These are phyloP conservation scores for Ilyonectria sp. DNA, from an alignment of 2,329 filamentous ascomycete species.

Conservation along the genomic window DNA sequence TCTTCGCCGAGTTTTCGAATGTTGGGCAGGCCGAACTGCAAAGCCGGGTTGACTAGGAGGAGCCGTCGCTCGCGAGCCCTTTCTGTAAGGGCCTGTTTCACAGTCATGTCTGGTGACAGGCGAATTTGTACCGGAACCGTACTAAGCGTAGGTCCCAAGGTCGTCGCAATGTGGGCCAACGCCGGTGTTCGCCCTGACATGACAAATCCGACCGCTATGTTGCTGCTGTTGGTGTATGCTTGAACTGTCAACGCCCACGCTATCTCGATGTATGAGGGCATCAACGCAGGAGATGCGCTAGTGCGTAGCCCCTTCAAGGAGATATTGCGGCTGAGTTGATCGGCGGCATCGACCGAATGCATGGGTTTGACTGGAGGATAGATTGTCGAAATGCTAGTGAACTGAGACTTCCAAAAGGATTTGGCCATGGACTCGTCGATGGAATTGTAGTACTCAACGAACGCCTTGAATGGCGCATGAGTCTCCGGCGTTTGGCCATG, in stretches of 20 bases:
- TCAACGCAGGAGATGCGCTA: slow-evolving; percentile 12
- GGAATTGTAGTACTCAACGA: slow-evolving; percentile 7
- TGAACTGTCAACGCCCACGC: slow-evolving; percentile 20
- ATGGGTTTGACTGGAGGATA: slow-evolving; percentile 10
- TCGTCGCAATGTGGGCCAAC: slow-evolving; percentile 14
- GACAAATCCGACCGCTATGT: slow-evolving; percentile 13
- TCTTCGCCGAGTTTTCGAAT: slow-evolving; percentile 11
- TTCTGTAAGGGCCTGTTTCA: slow-evolving; percentile 12
- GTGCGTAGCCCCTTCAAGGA: slow-evolving; percentile 12
- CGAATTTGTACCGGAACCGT: slow-evolving; percentile 18
- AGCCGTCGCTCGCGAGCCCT: slow-evolving; percentile 13
- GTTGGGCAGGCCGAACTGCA: slow-evolving; percentile 9
- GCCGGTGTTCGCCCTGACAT: slow-evolving; percentile 18
- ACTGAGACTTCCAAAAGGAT: slow-evolving; percentile 19
- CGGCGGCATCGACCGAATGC: slow-evolving; percentile 11
- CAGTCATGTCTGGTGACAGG: slow-evolving; percentile 13
- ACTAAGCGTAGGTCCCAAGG: slow-evolving; percentile 21
- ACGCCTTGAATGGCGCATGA: slow-evolving; percentile 13
- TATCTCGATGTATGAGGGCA: slow-evolving; percentile 18
- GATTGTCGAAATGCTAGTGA: slow-evolving; percentile 13
- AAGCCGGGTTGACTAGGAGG: slow-evolving; percentile 9
- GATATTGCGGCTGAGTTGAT: slow-evolving; percentile 6
- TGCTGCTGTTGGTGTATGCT: slow-evolving; percentile 16
- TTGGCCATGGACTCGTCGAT: slow-evolving; percentile 10
- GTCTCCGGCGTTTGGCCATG: slow-evolving; percentile 7